Conservation (phyloP, 371 early-diverging fungal genomes). For the Mucor saturninus region DNA sequence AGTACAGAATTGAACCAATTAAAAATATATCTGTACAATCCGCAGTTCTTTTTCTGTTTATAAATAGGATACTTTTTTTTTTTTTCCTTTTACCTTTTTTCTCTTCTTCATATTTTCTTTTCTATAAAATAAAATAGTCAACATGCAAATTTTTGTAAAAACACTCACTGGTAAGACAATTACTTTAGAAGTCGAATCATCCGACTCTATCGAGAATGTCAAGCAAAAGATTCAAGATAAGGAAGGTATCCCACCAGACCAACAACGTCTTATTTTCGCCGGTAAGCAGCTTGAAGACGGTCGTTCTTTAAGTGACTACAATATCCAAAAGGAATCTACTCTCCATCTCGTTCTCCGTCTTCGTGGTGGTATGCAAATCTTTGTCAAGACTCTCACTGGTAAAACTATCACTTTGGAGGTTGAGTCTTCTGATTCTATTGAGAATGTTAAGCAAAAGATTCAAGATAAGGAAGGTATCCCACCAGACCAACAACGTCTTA, state of each 20-base stretch:
- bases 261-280: slow-evolving; percentile 99
- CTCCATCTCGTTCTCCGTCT: slow-evolving; percentile 96
- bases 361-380: slow-evolving; percentile 89
- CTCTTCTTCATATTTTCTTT: slow-evolving; percentile 9
- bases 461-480: slow-evolving; percentile 98
- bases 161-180: slow-evolving; percentile 99
- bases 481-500: slow-evolving; percentile 99
- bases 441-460: slow-evolving; percentile 95
- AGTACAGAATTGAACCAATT: slow-evolving; percentile 13
- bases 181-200: slow-evolving; percentile 97
- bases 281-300: slow-evolving; percentile 99
- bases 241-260: slow-evolving; percentile 97
- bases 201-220: slow-evolving; percentile 92
- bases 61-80: slow-evolving; percentile 2
- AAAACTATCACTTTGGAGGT: slow-evolving; percentile 99
- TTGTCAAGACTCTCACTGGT: slow-evolving; percentile 98
- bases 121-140: not conserved
- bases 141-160: slow-evolving; percentile 93
- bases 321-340: slow-evolving; percentile 93
- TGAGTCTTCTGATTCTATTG: slow-evolving; percentile 91
- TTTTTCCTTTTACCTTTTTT: slow-evolving; percentile 2
- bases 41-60: slow-evolving; percentile 19
- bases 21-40: slow-evolving; percentile 5
- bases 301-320: slow-evolving; percentile 79
- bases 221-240: slow-evolving; percentile 99